Evolutionary conservation across 2,329 filamentous ascomycete genomes (phyloP), one percentile per base, ranked within the genome.

Genomic region (Colletotrichum truncatum): DNA sequence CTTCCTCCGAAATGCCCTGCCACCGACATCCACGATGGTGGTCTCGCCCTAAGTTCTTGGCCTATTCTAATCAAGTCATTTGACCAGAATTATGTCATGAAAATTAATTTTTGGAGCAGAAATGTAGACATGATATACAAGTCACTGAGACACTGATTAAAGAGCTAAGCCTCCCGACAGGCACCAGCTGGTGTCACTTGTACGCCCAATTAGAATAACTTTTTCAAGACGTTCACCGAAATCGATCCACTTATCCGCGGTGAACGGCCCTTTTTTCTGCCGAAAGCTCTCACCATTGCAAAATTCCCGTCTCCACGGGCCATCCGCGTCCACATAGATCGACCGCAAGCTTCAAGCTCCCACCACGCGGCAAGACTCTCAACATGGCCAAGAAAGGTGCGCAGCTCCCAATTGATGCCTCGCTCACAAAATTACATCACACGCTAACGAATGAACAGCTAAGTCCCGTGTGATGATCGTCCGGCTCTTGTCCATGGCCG

Each of bases 401-500:
- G 54, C 36, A 39, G 3, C 8, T 10, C n/a, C 11, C 2, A n/a
- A 10, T 26, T 32, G 3, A 3, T 1, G 18, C 11, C 16, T 18
- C n/a, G 21, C 9, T 10, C 4, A 14, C 36, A 1, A 14, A 28
- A 28, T 3, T 14, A 7, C 4, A 32, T 1, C 23, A 25, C 12
- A 32, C 6, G 51, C 67, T 64, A 25, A 68, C 36, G 14, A 3
- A 21, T 14, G 12, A 25, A 60, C 77, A 97, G 93, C 85, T 67
- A 98, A 98, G 85, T 93, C 94, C 76, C 93, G 97, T 78, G 91
- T 95, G 71, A 91, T 99, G 77, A 88, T 93, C 76, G 95, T 98
- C 78, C 94, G 96, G 77, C 91, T 99, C 71, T 85, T 99, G 78
- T 97, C 94, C 69, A 99, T 99, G 96, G 96, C 96, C 77, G 91